phyloP scores from a whole-genome alignment of 2,329 filamentous ascomycete species.

The Fusarium nodosum region DNA sequence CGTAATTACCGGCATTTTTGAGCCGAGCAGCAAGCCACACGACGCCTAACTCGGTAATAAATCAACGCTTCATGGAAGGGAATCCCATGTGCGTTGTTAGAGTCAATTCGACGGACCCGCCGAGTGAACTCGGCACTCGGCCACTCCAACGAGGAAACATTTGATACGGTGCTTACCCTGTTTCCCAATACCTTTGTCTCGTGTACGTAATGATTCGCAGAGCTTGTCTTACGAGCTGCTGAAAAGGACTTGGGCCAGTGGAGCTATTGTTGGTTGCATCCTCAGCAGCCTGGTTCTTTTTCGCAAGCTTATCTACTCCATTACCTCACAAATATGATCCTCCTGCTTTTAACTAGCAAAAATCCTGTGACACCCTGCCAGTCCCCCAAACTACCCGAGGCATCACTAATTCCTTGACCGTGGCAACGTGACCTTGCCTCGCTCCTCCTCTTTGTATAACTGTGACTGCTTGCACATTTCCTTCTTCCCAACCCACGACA shows the following conservation, averaged over 20 bases:
- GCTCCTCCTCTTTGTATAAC: background rate
- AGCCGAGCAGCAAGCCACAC: constrained; percentile 33
- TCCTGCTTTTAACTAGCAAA: background rate
- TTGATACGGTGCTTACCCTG: background rate
- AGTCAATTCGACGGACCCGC: constrained; percentile 15
- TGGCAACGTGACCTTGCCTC: constrained; percentile 6
- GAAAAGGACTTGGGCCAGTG: constrained; percentile 9
- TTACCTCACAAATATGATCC: constrained; percentile 5
- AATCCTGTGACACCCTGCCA: constrained; percentile 25
- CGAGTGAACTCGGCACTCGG: constrained; percentile 23
- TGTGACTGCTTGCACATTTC: constrained; percentile 21
- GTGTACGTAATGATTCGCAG: constrained; percentile 31
- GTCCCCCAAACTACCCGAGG: constrained; percentile 12
- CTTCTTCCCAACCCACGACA: background rate
- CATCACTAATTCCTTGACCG: constrained; percentile 5
- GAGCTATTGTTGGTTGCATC: constrained; percentile 4
- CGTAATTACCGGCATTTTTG: constrained; percentile 34
- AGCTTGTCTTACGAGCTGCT: constrained; percentile 20
- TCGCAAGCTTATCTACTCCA: constrained; percentile 17
- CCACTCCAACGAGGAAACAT: background rate
- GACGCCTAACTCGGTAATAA: constrained; percentile 37
- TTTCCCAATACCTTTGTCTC: background rate
- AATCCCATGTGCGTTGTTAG: constrained; percentile 27
- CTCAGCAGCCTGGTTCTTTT: background rate
- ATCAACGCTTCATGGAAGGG: constrained; percentile 27